These are phyloP conservation scores for Aureoboletus auriporus DNA, from an alignment of 768 basidiomycete genomes.

Conservation along the genomic window DNA sequence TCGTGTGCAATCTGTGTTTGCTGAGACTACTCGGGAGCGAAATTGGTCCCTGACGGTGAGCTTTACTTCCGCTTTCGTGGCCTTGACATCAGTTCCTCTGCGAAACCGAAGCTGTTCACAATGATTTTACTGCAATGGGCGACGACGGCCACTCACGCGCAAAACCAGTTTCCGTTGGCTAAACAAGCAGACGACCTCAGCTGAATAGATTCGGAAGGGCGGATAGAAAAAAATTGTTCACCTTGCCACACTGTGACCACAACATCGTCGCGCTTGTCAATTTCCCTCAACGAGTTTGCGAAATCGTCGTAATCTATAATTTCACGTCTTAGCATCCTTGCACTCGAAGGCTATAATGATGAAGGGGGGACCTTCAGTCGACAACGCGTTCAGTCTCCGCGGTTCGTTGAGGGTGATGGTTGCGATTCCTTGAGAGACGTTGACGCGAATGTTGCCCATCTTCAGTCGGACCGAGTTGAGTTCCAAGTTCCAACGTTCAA, in stretches of 20 bases:
- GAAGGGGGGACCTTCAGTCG: constrained; percentile 37
- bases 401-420: constrained; percentile 67
- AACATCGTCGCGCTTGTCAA: constrained; percentile 59
- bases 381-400: constrained; percentile 56
- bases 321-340: neutral
- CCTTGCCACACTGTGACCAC: constrained; percentile 69
- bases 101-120: neutral
- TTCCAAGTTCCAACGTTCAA: too few relatives aligned
- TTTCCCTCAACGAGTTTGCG: constrained; percentile 51
- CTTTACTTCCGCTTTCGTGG: constrained; percentile 2
- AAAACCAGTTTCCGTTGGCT: constrained; percentile 73
- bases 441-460: constrained; percentile 39
- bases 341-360: constrained; percentile 15
- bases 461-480: constrained; percentile 16
- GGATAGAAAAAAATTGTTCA: constrained; percentile 10
- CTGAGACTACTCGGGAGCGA: constrained; percentile 40
- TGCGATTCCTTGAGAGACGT: constrained; percentile 56
- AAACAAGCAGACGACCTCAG: neutral
- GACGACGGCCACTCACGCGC: constrained; percentile 46
- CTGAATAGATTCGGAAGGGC: neutral
- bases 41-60: constrained; percentile 43
- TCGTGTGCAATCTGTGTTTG: constrained; percentile 57
- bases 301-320: constrained; percentile 58
- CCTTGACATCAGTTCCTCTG: constrained; percentile 59
- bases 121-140: neutral